Percentiles rank a stretch among this genome's conserved stretches.
Conservation (phyloP, 352 stramenopile genomes). For the Blastocystis sp. region DNA sequence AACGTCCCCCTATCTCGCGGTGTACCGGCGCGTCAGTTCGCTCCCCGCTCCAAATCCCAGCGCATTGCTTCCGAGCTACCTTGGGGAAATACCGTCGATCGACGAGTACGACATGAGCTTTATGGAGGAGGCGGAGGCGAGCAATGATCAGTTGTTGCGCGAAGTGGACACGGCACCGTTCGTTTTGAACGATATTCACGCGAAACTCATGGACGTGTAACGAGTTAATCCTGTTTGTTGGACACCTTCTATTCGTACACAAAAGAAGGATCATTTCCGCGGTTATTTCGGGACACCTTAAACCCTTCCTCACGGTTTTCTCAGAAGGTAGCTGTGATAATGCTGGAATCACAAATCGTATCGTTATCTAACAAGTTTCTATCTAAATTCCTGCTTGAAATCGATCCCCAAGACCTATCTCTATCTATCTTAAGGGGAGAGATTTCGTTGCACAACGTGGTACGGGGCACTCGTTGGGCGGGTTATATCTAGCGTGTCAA, state of each 20-base stretch:
- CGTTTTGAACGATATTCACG: background rate
- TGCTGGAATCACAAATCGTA: conserved; percentile 49
- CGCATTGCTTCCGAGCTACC: conserved; percentile 11
- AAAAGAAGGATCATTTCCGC: background rate
- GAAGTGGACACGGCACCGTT: conserved; percentile 5
- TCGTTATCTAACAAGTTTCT: conserved; percentile 63
- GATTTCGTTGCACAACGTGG: conserved; percentile 41
- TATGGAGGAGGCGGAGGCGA: background rate
- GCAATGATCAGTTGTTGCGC: conserved; percentile 34
- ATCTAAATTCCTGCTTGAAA: conserved; percentile 27
- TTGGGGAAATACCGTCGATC: background rate
- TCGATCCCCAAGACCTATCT: conserved; percentile 52
- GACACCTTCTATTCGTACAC: background rate
- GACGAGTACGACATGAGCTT: conserved; percentile 9
- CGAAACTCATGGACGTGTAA: background rate
- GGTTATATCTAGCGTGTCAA: conserved; percentile 33
- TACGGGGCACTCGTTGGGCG: background rate
- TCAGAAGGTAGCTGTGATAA: background rate
- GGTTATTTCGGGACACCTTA: conserved; percentile 9
- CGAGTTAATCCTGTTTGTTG: conserved; percentile 15
- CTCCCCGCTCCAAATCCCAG: background rate
- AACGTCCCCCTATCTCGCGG: conserved; percentile 11
- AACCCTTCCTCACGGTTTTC: background rate
- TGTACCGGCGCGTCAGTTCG: background rate
- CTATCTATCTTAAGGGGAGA: conserved; percentile 38